Base-by-base conservation (phyloP, 176 grass and related monocot genomes). In the Alopecurus myosuroides region DNA sequence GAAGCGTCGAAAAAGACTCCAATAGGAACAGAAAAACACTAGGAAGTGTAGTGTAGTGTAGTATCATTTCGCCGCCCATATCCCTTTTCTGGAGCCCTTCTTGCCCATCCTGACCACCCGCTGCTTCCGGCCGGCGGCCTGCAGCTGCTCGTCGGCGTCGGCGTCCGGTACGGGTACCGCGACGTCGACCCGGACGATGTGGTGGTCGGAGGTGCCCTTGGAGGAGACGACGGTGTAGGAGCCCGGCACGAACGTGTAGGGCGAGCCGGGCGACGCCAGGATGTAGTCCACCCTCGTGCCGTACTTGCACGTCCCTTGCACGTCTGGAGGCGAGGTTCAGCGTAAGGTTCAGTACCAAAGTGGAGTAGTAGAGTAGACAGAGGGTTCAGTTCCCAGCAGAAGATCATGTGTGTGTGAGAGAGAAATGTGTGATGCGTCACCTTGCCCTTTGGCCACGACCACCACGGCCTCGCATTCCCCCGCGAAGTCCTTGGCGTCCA, bases 401-500 rank as follows among this genome's bases (percentile, higher is more conserved):
- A 52, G 5, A 3, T 9, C 9, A 35, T 5, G 31, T 66, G n/a
- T n/a, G n/a, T n/a, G n/a, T n/a, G n/a, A n/a, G n/a, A n/a, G 28
- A 75, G 55, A 82, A 77, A 35, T 22, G 42, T 23, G 48, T 3
- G 9, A 12, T 68, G 7, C 58, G 4, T 68, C 70, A 98, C 97
- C 92, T 96, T 99, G 97, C 1, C 97, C 97, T 94, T 99, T 99
- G 57, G 94, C 97, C 20, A 96, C 88, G 8, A 99, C 89, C 45
- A 99, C 97, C 5, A 99, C 97, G 35, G 97, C 93, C 77, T 99
- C 97, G 53, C 97, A 99, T 46, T 99, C 97, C 26, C 97, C 97
- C 25, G 90, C 92, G 78, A 96, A 99, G 39, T 96, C 75, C 72
- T 99, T 96, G 78, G 97, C 93, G 85, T 99, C 97, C 2, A 96